phyloP scores from a whole-genome alignment of 495 filamentous ascomycete species.

The Entonaema liquescens region DNA sequence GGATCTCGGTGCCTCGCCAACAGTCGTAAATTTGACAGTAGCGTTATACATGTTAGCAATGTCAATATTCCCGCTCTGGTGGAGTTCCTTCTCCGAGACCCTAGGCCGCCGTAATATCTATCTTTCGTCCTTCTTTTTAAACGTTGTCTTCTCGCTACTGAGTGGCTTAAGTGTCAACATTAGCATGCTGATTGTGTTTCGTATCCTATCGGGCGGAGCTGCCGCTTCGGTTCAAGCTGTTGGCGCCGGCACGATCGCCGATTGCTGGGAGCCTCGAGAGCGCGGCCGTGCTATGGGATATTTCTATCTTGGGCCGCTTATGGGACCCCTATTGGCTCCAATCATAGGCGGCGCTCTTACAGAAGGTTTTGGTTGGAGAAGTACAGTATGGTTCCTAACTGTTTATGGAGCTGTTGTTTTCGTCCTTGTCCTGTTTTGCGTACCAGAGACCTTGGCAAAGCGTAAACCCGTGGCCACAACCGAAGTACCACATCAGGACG shows the following conservation, averaged over 20 bases:
- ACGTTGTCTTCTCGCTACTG: slow-evolving; percentile 78
- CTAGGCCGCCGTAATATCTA: slow-evolving; percentile 88
- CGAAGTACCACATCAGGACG: background rate
- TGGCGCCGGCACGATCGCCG: slow-evolving; percentile 90
- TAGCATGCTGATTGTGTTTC: slow-evolving; percentile 85
- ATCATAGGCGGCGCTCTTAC: slow-evolving; percentile 85
- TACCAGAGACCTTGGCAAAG: slow-evolving; percentile 73
- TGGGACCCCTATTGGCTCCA: slow-evolving; percentile 83
- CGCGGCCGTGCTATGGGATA: slow-evolving; percentile 89
- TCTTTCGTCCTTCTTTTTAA: slow-evolving; percentile 80
- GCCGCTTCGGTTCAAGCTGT: slow-evolving; percentile 91
- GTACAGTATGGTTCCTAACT: slow-evolving; percentile 86
- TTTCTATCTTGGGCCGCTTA: slow-evolving; percentile 90
- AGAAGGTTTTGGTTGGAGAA: slow-evolving; percentile 78
- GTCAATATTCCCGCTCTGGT: slow-evolving; percentile 93
- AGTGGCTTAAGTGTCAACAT: slow-evolving; percentile 79
- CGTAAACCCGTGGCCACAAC: slow-evolving; percentile 17
- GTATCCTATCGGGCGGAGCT: slow-evolving; percentile 81
- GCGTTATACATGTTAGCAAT: slow-evolving; percentile 91
- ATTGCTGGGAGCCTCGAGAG: slow-evolving; percentile 86
- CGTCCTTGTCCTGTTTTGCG: slow-evolving; percentile 68
- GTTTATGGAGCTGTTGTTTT: slow-evolving; percentile 76
- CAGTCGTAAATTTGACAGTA: slow-evolving; percentile 82
- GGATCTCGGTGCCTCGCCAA: slow-evolving; percentile 71
- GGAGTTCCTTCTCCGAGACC: slow-evolving; percentile 89